These are phyloP conservation scores for Colletotrichum godetiae DNA, from an alignment of 2,329 filamentous ascomycete species.

Conservation along the genomic window DNA sequence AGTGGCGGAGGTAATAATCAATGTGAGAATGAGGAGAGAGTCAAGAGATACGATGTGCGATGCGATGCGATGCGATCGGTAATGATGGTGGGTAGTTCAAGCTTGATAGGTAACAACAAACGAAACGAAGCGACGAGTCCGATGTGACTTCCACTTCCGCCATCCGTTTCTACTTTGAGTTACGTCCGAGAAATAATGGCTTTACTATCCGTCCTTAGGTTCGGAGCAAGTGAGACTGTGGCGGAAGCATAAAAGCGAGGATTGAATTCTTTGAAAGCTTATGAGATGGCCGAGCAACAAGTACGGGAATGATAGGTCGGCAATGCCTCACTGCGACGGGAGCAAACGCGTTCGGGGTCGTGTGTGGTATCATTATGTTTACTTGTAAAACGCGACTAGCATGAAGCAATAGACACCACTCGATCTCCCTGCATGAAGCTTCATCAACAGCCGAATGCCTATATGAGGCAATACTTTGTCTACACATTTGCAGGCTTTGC, in stretches of 20 bases:
- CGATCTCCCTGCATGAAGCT: neutral
- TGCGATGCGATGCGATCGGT: conserved; percentile 3
- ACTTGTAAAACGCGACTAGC: conserved; percentile 19
- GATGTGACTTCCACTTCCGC: neutral
- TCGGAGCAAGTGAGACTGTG: neutral
- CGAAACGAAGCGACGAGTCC: neutral
- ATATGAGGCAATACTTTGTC: conserved; percentile 1
- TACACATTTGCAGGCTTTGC: neutral
- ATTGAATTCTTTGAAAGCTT: neutral
- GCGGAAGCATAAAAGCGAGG: neutral
- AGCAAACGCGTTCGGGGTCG: conserved; percentile 15
- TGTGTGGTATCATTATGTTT: conserved; percentile 15
- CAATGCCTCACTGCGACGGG: no score
- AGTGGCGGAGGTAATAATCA: conserved; percentile 22
- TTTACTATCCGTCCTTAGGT: neutral
- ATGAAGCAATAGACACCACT: conserved; percentile 23
- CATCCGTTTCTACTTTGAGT: neutral
- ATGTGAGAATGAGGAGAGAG: neutral
- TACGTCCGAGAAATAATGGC: conserved; percentile 2
- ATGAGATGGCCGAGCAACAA: neutral
- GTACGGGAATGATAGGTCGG: no score
- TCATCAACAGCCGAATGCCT: neutral
- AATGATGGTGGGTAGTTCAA: neutral
- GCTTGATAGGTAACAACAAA: neutral
- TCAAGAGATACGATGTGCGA: neutral